phyloP scores from a whole-genome alignment of 768 basidiomycete genomes.

The Neoboletus brunneissimus region DNA sequence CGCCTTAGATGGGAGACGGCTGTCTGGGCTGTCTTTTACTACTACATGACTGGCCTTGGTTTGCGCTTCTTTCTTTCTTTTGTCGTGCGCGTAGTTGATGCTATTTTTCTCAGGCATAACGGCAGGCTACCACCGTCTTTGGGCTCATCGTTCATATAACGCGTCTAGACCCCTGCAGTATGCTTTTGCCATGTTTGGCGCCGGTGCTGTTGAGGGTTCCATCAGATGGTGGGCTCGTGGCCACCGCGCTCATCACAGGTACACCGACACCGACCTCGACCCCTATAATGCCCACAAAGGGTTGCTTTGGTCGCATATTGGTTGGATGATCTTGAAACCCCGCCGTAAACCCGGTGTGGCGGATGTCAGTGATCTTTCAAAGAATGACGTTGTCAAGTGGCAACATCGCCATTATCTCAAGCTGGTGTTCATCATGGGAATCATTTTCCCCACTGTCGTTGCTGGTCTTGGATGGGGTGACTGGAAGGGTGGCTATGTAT shows the following conservation, averaged over 20 bases:
- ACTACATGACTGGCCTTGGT: conserved; percentile 83
- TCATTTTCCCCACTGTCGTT: conserved; percentile 72
- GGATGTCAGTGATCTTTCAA: conserved; percentile 82
- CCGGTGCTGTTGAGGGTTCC: conserved; percentile 93
- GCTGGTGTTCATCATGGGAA: conserved; percentile 67
- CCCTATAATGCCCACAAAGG: conserved; percentile 93
- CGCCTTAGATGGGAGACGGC: conserved; percentile 71
- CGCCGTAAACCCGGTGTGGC: conserved; percentile 86
- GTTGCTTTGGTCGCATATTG: conserved; percentile 81
- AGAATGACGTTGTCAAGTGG: conserved; percentile 79
- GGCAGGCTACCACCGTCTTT: conserved; percentile 94
- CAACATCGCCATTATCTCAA: conserved; percentile 79
- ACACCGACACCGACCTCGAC: conserved; percentile 96
- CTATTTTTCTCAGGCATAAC: conserved; percentile 61
- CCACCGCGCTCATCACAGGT: conserved; percentile 95
- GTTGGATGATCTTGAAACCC: conserved; percentile 93
- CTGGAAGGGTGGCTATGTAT: conserved; percentile 81
- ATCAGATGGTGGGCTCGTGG: conserved; percentile 99
- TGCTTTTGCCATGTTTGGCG: conserved; percentile 76
- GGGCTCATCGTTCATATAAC: conserved; percentile 96
- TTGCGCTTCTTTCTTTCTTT: conserved; percentile 40
- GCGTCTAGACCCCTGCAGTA: conserved; percentile 86
- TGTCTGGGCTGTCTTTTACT: conserved; percentile 64
- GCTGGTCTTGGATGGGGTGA: conserved; percentile 85
- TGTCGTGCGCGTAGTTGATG: conserved; percentile 27